Evolutionary conservation across 495 filamentous ascomycete species (phyloP).

Genomic region (Talaromyces thailandensis): DNA sequence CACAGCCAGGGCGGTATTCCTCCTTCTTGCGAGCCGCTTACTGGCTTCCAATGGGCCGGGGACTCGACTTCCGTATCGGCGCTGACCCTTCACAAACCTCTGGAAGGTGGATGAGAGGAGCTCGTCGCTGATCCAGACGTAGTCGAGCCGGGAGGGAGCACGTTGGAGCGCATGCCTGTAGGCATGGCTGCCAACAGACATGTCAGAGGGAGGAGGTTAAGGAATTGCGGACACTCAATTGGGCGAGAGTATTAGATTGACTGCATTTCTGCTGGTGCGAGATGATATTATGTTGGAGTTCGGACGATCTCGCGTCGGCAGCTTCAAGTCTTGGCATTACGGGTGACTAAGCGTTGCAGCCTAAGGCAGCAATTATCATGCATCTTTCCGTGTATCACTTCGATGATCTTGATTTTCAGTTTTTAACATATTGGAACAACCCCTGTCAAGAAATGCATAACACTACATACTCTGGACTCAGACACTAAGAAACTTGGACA

Average conservation of each 20-base stretch:
- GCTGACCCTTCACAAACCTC: conserved; percentile 33
- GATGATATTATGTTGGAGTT: neutral
- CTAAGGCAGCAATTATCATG: neutral
- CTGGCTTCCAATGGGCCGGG: conserved; percentile 55
- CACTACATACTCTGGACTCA: neutral
- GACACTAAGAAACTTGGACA: neutral
- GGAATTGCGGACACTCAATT: neutral
- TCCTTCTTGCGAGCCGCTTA: conserved; percentile 39
- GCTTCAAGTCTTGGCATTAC: neutral
- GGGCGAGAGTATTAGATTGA: neutral
- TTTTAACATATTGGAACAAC: neutral
- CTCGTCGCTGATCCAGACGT: conserved; percentile 49
- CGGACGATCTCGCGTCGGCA: neutral
- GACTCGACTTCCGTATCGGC: conserved; percentile 43
- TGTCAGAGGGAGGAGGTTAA: conserved; percentile 12
- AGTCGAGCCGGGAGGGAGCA: conserved; percentile 21
- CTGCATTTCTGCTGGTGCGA: neutral
- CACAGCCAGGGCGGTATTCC: conserved; percentile 38
- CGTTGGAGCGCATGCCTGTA: conserved; percentile 28
- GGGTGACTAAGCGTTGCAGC: neutral
- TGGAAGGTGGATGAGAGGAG: conserved; percentile 39
- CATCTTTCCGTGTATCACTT: neutral
- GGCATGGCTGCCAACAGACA: conserved; percentile 39
- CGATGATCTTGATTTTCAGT: neutral
- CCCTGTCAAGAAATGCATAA: neutral